Evolutionary conservation across 768 basidiomycete genomes (phyloP), one percentile per base, ranked within the genome.

Genomic region (Megacollybia marginata): DNA sequence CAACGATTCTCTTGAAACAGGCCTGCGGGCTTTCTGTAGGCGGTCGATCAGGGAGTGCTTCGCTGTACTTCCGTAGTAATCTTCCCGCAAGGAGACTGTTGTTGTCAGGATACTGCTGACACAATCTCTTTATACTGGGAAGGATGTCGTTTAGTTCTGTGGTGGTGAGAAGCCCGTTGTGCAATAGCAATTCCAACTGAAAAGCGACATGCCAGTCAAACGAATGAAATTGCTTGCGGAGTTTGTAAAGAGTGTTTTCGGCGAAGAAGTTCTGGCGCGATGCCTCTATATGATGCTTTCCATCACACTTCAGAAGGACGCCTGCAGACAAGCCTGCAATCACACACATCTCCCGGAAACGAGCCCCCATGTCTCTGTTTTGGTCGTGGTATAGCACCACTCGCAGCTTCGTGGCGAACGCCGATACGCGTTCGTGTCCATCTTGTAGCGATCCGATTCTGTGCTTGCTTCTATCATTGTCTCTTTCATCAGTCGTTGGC

Each of bases 361-460:
- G 66, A 12, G 67, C 55, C 4, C 84, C 60, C 46, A 71, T 65
- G 47, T 82, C 78, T n/a, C 65, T 57, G 9, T 74, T 66, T 43
- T 57, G 61, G 2, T 72, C 62, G 16, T 81, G 69, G 55, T 70
- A 75, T 1, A 90, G 69, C 9, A 82, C 57, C 33, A 91, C 56
- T 23, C 85, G 82, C 4, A 92, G 62, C 38, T 89, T 83, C 44
- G 82, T 78, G 1, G 85, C 83, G 55, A 83, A 92, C 12, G 83
- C 80, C 0, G 86, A 79, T 33, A 90, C 72, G 2, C 62, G 57
- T 31, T 59, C 67, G 50, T 91, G 89, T 0, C 74, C 72, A n/a
- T 73, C 61, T 55, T 84, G 72, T 28, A 90, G 56, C 13, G 73
- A 70, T 12, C 76, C 75, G 11, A 88, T 67, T 12, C 88, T 75